phyloP scores from a whole-genome alignment of 306 rosid genomes.

The Corylus avellana region DNA sequence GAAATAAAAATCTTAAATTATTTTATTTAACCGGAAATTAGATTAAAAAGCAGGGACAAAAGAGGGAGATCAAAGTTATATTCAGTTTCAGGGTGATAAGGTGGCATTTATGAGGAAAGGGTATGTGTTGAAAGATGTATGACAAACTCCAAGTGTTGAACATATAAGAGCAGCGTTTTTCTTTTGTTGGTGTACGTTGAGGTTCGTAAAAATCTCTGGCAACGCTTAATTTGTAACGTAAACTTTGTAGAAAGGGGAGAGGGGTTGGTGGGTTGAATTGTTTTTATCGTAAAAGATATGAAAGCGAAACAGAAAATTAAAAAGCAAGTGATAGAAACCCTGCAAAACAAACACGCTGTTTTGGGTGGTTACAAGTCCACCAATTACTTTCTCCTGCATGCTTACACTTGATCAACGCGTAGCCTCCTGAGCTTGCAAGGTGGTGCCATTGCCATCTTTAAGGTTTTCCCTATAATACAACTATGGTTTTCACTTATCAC shows the following conservation, averaged over 20 bases:
- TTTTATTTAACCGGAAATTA: background rate
- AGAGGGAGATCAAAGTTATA: background rate
- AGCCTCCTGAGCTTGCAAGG: no score
- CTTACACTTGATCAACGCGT: no score
- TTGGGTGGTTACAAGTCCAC: no score
- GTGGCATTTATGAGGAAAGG: background rate
- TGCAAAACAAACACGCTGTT: no score
- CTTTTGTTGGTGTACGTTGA: no score
- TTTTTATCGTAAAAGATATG: constrained; percentile 11
- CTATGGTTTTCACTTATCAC: no score
- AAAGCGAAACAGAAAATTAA: background rate
- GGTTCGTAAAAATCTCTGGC: background rate
- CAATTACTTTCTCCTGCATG: no score
- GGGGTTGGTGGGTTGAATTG: constrained; percentile 2
- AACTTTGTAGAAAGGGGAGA: background rate
- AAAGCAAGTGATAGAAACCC: no score
- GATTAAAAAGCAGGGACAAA: background rate
- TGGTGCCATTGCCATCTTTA: no score
- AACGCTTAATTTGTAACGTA: constrained; percentile 7
- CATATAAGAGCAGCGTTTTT: background rate
- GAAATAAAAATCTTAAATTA: background rate
- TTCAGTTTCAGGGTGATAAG: background rate
- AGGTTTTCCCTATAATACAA: no score
- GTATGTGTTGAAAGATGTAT: background rate
- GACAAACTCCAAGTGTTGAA: background rate